Evolutionary conservation across 2,329 filamentous ascomycete genomes (phyloP).

Genomic region (Colletotrichum liriopes): DNA sequence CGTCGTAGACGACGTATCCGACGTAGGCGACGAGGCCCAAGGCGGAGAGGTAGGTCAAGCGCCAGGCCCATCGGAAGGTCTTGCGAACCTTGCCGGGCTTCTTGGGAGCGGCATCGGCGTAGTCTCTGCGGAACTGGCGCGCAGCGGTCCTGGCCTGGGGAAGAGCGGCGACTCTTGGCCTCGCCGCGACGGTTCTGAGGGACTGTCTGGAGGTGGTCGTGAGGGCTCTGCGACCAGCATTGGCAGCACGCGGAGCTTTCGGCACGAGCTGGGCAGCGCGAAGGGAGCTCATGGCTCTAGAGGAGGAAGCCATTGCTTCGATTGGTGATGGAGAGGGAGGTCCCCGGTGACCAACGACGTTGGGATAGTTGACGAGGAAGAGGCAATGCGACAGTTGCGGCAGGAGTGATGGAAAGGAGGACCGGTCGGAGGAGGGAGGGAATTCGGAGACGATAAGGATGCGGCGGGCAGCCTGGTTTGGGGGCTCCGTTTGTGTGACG

Average conservation of each 20-base stretch:
- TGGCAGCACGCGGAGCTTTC: slow-evolving; percentile 47
- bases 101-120: slow-evolving; percentile 66
- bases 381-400: slow-evolving; percentile 28
- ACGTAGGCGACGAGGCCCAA: slow-evolving; percentile 80
- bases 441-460: slow-evolving; percentile 43
- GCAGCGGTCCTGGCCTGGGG: slow-evolving; percentile 47
- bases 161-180: slow-evolving; percentile 29
- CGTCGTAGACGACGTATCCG: slow-evolving; percentile 85
- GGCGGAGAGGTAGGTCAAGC: slow-evolving; percentile 83
- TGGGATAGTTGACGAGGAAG: slow-evolving; percentile 24
- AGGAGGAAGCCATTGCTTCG: slow-evolving; percentile 62
- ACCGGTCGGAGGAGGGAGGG: slow-evolving; percentile 18
- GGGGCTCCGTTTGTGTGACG: slow-evolving; percentile 33
- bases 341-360: slow-evolving; percentile 28
- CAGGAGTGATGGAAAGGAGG: slow-evolving; percentile 27
- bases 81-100: slow-evolving; percentile 75
- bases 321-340: slow-evolving; percentile 43
- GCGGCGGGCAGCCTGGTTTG: slow-evolving; percentile 27
- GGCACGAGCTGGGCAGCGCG: slow-evolving; percentile 47
- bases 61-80: slow-evolving; percentile 85
- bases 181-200: slow-evolving; percentile 33
- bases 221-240: slow-evolving; percentile 51
- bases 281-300: slow-evolving; percentile 59
- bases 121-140: slow-evolving; percentile 61
- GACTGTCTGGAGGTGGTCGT: slow-evolving; percentile 51